phyloP scores from a whole-genome alignment of 148 eudicot species.

The Dysphania ambrosioides region DNA sequence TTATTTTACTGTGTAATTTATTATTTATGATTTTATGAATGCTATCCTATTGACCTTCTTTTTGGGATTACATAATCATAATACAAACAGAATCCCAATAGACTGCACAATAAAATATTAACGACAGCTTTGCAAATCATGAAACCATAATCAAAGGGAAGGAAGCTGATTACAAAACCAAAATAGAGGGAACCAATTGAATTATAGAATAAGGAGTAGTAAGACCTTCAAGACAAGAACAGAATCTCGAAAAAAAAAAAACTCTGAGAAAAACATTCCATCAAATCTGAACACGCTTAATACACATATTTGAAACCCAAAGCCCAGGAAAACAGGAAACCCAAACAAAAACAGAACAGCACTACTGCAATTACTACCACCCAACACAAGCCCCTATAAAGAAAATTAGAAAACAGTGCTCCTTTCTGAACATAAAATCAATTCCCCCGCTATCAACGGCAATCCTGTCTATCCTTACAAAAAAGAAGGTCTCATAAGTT shows the following conservation, averaged over 20 bases:
- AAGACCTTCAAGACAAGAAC: slow-evolving; percentile 63
- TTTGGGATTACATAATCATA: not conserved
- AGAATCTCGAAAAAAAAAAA: slow-evolving; percentile 46
- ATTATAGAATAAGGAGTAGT: too few species aligned
- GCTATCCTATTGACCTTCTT: not conserved
- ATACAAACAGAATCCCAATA: slow-evolving; percentile 7
- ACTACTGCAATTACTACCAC: slow-evolving; percentile 6
- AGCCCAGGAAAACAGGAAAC: slow-evolving; percentile 26
- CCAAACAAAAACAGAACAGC: not conserved
- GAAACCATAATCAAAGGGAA: slow-evolving; percentile 12
- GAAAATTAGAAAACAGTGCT: not conserved
- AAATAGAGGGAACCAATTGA: slow-evolving; percentile 40
- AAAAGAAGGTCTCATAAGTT: not conserved
- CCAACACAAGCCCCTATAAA: not conserved
- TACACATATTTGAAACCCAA: slow-evolving; percentile 30
- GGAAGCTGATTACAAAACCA: slow-evolving; percentile 33
- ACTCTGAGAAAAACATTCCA: slow-evolving; percentile 18
- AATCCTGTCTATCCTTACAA: slow-evolving; percentile 16
- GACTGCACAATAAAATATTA: not conserved
- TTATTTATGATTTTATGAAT: too few species aligned
- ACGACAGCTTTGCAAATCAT: not conserved
- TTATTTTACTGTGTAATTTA: too few species aligned
- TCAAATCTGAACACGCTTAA: slow-evolving; percentile 24
- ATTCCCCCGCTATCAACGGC: slow-evolving; percentile 46
- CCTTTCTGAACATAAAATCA: too few species aligned